phyloP scores from a whole-genome alignment of 2,329 filamentous ascomycete species.

The Berkeleyomyces rouxiae region DNA sequence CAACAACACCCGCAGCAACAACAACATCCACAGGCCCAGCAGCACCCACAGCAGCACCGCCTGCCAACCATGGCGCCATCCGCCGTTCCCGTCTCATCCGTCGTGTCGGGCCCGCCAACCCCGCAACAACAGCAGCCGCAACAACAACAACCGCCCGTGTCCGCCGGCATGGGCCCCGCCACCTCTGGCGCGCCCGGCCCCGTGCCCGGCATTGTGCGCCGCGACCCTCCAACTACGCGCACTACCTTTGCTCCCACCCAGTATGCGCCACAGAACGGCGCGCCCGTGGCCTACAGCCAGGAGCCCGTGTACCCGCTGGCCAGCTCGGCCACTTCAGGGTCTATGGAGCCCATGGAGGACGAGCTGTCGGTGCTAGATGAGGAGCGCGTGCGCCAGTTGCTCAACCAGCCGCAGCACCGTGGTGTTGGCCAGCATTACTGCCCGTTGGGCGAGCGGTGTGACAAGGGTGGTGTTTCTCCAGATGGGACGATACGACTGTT shows the following conservation, averaged over 20 bases:
- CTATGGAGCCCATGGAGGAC: conserved; percentile 11
- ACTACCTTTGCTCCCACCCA: neutral
- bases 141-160: conserved; percentile 1
- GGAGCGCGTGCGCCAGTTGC: conserved; percentile 8
- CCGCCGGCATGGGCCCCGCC: neutral
- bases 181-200: neutral
- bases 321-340: neutral
- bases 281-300: neutral
- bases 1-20: conserved; percentile 10
- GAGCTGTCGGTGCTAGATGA: conserved; percentile 8
- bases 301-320: conserved; percentile 4
- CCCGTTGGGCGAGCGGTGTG: conserved; percentile 9
- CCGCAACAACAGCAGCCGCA: neutral
- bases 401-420: conserved; percentile 11
- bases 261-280: conserved; percentile 1
- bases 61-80: conserved; percentile 2
- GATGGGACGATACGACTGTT: conserved; percentile 9
- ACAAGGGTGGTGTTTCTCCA: conserved; percentile 7
- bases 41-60: conserved; percentile 6
- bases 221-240: neutral
- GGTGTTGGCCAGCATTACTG: conserved; percentile 12
- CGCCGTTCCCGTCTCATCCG: conserved; percentile 4
- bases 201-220: neutral
- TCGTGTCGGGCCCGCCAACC: conserved; percentile 1
- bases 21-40: conserved; percentile 2